Percentiles rank a stretch among this genome's conserved stretches.
Conservation (phyloP, 2,329 filamentous ascomycete species). For the Aspergillus jensenii region DNA sequence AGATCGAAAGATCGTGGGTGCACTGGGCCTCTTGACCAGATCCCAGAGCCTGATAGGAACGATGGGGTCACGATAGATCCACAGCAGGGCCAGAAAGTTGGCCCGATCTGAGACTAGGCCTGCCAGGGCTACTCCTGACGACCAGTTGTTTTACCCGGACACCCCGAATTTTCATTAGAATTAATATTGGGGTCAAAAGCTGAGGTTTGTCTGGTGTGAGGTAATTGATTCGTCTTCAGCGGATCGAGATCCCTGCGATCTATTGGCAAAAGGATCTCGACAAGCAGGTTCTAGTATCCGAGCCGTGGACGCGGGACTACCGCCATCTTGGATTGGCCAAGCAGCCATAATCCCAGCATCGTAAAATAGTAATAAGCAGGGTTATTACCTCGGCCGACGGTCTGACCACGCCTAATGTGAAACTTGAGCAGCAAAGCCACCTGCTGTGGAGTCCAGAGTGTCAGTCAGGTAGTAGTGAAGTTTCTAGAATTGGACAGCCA, state of each 20-base stretch:
- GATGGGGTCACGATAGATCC: conserved; percentile 11
- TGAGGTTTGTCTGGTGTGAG: not conserved
- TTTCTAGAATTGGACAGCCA: too few relatives aligned
- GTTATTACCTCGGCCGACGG: too few relatives aligned
- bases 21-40: conserved; percentile 9
- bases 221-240: not conserved
- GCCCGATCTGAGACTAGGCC: not conserved
- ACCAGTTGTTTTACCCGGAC: not conserved
- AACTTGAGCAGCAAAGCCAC: too few relatives aligned
- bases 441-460: too few relatives aligned
- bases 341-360: not conserved
- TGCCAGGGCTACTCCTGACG: not conserved
- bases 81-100: conserved; percentile 1
- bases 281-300: too few relatives aligned
- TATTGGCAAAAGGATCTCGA: not conserved
- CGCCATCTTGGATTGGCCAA: not conserved
- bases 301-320: not conserved
- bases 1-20: conserved; percentile 2
- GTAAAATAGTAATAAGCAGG: too few relatives aligned
- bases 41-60: conserved; percentile 10
- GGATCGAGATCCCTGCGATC: not conserved
- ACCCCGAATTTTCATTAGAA: not conserved
- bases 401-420: too few relatives aligned
- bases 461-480: too few relatives aligned
- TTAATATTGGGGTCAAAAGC: not conserved